A percentile compares a stretch with the other conserved stretches of the same genome.
phyloP scores from a whole-genome alignment of 768 basidiomycete species.

The Leccinum boreale region DNA sequence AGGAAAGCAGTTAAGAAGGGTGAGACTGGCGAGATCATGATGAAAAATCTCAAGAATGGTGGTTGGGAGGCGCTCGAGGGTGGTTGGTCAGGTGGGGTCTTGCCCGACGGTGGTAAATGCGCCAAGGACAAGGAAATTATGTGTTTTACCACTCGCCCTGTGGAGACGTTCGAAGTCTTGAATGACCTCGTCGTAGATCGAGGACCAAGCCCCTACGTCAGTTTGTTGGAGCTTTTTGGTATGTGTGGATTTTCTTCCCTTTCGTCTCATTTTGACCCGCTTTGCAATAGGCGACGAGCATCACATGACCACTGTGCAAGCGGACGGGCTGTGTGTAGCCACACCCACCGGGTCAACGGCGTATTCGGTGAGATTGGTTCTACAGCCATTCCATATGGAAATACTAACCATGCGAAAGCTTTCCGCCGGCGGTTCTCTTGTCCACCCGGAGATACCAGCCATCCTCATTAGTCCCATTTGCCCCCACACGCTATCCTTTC shows the following conservation, averaged over 20 bases:
- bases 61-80: constrained; percentile 98
- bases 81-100: constrained; percentile 50
- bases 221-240: constrained; percentile 95
- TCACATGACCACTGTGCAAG: constrained; percentile 99
- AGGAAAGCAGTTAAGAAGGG: constrained; percentile 88
- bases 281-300: constrained; percentile 84
- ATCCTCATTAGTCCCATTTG: constrained; percentile 96
- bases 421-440: constrained; percentile 96
- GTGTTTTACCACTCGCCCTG: constrained; percentile 94
- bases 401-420: constrained; percentile 41
- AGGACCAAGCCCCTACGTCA: constrained; percentile 97
- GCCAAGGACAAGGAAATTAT: constrained; percentile 93
- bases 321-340: constrained; percentile 90
- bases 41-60: constrained; percentile 84
- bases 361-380: constrained; percentile 68
- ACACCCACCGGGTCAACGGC: constrained; percentile 99
- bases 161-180: constrained; percentile 92
- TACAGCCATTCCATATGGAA: not conserved
- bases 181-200: constrained; percentile 98
- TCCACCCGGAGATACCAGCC: constrained; percentile 96
- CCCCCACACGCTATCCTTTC: constrained; percentile 96
- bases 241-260: constrained; percentile 26
- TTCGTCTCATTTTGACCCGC: constrained; percentile 2
- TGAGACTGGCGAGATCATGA: constrained; percentile 94
- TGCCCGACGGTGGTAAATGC: constrained; percentile 43